Evolutionary conservation across 106 monocot species (phyloP).

Genomic region (Acanthochlamys bracteata): DNA sequence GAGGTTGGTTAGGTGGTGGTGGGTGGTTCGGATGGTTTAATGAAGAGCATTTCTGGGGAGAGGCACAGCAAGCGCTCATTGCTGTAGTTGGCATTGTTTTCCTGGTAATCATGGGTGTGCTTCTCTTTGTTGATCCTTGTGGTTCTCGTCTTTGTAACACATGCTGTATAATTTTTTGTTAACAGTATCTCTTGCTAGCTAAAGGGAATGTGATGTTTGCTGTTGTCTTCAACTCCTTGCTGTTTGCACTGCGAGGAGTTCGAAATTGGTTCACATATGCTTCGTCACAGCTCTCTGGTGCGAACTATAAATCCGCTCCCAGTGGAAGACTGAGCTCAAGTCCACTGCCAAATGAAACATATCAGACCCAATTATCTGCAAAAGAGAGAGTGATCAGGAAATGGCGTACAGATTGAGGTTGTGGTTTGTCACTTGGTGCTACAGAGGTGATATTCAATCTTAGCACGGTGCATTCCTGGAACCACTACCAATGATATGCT

Average conservation of each 20-base stretch:
- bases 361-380: constrained; percentile 30
- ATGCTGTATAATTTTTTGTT: not conserved
- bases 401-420: constrained; percentile 59
- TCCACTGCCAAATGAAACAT: not conserved
- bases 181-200: constrained; percentile 61
- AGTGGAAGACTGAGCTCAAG: not conserved
- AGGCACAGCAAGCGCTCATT: constrained; percentile 55
- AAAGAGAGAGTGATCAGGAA: constrained; percentile 71
- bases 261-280: constrained; percentile 30
- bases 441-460: no score
- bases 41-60: constrained; percentile 73
- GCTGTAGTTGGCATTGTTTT: constrained; percentile 43
- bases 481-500: no score
- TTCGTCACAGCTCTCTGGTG: constrained; percentile 13
- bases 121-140: no score
- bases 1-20: constrained; percentile 78
- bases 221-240: constrained; percentile 56
- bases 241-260: constrained; percentile 43
- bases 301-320: not conserved
- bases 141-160: no score
- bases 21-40: constrained; percentile 70
- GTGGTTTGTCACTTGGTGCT: no score
- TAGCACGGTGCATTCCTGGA: no score
- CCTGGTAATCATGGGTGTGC: constrained; percentile 26
- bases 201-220: constrained; percentile 74